phyloP scores from a whole-genome alignment of 306 rosid genomes.

The Vicia sativa region DNA sequence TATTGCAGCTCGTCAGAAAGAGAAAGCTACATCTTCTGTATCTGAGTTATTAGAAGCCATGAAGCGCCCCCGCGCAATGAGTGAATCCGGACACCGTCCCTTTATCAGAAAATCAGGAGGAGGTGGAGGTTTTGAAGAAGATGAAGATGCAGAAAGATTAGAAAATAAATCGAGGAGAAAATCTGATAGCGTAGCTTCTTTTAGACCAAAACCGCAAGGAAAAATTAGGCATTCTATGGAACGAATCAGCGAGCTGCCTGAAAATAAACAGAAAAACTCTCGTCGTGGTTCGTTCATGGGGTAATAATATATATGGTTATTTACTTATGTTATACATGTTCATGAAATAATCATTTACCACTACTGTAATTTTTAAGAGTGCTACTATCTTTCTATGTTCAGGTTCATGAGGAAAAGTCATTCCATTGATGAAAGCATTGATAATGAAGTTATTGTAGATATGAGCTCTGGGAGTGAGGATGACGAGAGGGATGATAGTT shows the following conservation, averaged over 20 bases:
- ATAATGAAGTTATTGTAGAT: slow-evolving; percentile 41
- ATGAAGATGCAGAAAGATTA: slow-evolving; percentile 39
- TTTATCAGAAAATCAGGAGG: slow-evolving; percentile 58
- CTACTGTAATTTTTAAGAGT: not conserved
- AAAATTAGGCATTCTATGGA: slow-evolving; percentile 58
- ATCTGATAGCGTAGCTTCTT: slow-evolving; percentile 63
- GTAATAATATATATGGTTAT: slow-evolving; percentile 49
- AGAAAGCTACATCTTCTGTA: slow-evolving; percentile 69
- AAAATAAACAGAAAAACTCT: slow-evolving; percentile 62
- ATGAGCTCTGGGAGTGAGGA: slow-evolving; percentile 50
- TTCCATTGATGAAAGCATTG: slow-evolving; percentile 48
- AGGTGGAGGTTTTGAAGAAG: slow-evolving; percentile 41
- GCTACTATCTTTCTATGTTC: slow-evolving; percentile 21
- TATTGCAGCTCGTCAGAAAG: slow-evolving; percentile 89
- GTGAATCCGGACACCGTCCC: slow-evolving; percentile 76
- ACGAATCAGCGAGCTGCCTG: slow-evolving; percentile 70
- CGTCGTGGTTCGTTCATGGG: slow-evolving; percentile 83
- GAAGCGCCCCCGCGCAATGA: slow-evolving; percentile 84
- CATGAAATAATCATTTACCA: not conserved
- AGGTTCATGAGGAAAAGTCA: slow-evolving; percentile 69
- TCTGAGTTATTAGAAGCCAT: slow-evolving; percentile 75
- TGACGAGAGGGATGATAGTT: slow-evolving; percentile 58
- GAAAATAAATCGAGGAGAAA: slow-evolving; percentile 51
- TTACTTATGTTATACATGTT: slow-evolving; percentile 4
- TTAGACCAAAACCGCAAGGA: slow-evolving; percentile 51